Evolutionary conservation across 805 yeast species (phyloP).

Genomic region (Wickerhamomyces kurtzmanii): DNA sequence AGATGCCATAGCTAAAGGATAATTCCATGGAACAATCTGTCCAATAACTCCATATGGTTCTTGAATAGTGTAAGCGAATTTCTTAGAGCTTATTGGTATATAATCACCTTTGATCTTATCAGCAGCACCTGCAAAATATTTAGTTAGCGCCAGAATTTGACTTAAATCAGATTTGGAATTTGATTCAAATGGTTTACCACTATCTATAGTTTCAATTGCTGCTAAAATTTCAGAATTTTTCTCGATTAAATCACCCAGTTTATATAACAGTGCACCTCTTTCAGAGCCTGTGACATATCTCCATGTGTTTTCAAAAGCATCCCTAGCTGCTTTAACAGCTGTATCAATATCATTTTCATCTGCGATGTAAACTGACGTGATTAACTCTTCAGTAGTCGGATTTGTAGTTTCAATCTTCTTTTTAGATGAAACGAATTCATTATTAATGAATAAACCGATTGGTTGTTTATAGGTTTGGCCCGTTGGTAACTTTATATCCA

Average conservation of each 20-base stretch:
- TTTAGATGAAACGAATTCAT: constrained; percentile 35
- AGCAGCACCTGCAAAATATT: constrained; percentile 63
- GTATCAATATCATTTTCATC: constrained; percentile 34
- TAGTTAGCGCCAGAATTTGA: constrained; percentile 41
- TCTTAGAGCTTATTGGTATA: too few species aligned
- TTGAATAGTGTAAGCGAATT: constrained; percentile 58
- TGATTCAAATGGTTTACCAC: constrained; percentile 52
- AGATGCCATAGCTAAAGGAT: constrained; percentile 60
- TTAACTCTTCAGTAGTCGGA: constrained; percentile 40
- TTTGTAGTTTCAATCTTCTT: constrained; percentile 31
- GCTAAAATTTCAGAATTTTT: constrained; percentile 37
- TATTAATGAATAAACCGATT: constrained; percentile 52
- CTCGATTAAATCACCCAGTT: constrained; percentile 36
- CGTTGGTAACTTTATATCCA: constrained; percentile 36
- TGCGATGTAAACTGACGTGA: constrained; percentile 38
- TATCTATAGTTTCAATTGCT: constrained; percentile 43
- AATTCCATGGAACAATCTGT: constrained; percentile 67
- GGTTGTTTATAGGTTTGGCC: constrained; percentile 45
- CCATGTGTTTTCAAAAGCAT: constrained; percentile 35
- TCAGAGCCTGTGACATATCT: constrained; percentile 30
- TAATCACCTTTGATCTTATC: too few species aligned
- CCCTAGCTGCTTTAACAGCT: constrained; percentile 35
- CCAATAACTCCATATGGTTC: constrained; percentile 63
- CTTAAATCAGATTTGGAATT: constrained; percentile 53
- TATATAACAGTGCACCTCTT: constrained; percentile 29